phyloP scores from a whole-genome alignment of 495 filamentous ascomycete species.

The Penicillium coprophilum region DNA sequence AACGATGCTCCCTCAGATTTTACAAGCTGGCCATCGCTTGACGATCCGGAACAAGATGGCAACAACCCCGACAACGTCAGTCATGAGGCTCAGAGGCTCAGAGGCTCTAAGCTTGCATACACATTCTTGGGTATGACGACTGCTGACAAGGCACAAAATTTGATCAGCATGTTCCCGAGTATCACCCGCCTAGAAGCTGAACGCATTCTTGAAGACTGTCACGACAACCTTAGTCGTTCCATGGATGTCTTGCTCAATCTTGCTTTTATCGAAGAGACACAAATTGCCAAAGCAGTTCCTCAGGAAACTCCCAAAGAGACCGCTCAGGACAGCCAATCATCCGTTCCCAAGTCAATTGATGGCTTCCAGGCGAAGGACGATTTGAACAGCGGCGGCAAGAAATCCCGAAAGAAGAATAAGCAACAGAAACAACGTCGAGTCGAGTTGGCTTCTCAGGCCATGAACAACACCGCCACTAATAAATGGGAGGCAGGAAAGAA shows the following conservation, averaged over 20 bases:
- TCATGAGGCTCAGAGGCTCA: neutral
- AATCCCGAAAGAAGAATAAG: conserved; percentile 28
- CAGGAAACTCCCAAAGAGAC: conserved; percentile 7
- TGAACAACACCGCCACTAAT: conserved; percentile 29
- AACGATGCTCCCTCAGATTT: neutral
- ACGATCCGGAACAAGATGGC: neutral
- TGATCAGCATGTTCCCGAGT: conserved; percentile 69
- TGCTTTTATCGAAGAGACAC: conserved; percentile 63
- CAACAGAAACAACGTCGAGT: conserved; percentile 15
- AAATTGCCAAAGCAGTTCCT: conserved; percentile 4
- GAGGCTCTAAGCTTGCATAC: conserved; percentile 26
- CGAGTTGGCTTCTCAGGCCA: conserved; percentile 10
- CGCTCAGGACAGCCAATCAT: conserved; percentile 37
- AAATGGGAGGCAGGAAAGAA: conserved; percentile 56
- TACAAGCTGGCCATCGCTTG: conserved; percentile 7
- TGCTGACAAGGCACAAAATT: conserved; percentile 53
- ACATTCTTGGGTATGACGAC: conserved; percentile 52
- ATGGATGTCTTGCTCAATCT: conserved; percentile 81
- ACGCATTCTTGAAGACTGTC: conserved; percentile 62
- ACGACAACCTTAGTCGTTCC: conserved; percentile 61
- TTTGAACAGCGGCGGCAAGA: conserved; percentile 41
- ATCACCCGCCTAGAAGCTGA: conserved; percentile 62
- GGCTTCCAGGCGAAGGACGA: conserved; percentile 61
- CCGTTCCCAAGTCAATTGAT: conserved; percentile 70
- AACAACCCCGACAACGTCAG: neutral